Evolutionary conservation across 2,329 filamentous ascomycete genomes (phyloP).

Genomic region (Ophiocordyceps camponoti-rufipedis): DNA sequence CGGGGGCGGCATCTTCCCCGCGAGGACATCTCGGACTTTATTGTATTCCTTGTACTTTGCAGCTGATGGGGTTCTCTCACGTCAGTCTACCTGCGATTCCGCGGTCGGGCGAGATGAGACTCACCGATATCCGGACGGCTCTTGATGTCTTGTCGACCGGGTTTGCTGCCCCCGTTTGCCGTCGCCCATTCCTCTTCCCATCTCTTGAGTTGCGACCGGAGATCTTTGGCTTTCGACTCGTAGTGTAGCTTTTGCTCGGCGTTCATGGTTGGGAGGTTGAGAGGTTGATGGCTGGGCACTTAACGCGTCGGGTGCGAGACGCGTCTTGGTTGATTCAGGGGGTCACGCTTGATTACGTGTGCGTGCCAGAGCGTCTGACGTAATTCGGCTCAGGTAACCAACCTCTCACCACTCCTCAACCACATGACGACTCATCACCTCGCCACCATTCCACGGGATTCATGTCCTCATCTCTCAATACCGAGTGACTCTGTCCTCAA

Average conservation of each 20-base stretch:
- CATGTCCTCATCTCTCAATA: no score
- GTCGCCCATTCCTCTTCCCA: slow-evolving; percentile 56
- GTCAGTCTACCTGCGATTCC: background rate
- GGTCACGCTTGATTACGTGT: no score
- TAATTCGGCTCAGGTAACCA: no score
- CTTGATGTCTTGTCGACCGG: slow-evolving; percentile 60
- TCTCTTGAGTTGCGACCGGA: slow-evolving; percentile 53
- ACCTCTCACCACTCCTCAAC: no score
- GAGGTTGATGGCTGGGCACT: background rate
- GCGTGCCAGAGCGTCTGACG: no score
- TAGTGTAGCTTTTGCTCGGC: slow-evolving; percentile 22
- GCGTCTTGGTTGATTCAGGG: no score
- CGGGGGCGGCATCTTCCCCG: slow-evolving; percentile 29
- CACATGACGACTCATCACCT: no score
- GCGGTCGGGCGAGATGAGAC: slow-evolving; percentile 2
- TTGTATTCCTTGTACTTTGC: slow-evolving; percentile 65
- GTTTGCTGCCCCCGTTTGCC: slow-evolving; percentile 47
- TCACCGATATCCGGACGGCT: slow-evolving; percentile 51
- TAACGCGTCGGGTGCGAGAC: background rate
- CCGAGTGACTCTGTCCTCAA: no score
- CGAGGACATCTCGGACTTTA: slow-evolving; percentile 39
- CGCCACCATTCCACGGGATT: no score
- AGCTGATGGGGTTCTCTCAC: slow-evolving; percentile 20
- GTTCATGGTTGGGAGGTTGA: slow-evolving; percentile 23
- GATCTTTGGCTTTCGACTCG: slow-evolving; percentile 29